Evolutionary conservation across 2,329 filamentous ascomycete genomes (phyloP).

Genomic region (Aspergillus tamarii): DNA sequence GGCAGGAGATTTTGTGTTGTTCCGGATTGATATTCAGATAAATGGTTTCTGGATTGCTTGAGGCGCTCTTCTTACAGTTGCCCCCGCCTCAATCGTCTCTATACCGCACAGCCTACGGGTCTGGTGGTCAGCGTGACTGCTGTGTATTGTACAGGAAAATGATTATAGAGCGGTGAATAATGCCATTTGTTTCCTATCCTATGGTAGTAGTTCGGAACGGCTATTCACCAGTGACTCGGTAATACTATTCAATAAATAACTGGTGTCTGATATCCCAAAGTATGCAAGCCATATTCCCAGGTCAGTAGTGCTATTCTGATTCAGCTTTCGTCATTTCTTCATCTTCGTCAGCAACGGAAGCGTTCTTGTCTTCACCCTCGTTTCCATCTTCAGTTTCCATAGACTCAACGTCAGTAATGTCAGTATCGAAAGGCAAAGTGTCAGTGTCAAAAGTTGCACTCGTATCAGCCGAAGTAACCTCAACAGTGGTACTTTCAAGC

Average conservation of each 20-base stretch:
- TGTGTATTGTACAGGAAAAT: constrained; percentile 26
- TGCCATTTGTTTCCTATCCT: constrained; percentile 4
- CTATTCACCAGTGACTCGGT: neutral
- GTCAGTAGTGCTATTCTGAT: neutral
- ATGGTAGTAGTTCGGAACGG: neutral
- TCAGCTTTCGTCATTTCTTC: neutral
- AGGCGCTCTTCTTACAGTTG: neutral
- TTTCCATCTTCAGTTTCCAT: neutral
- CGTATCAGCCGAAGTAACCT: neutral
- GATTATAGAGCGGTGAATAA: constrained; percentile 19
- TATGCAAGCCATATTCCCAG: neutral
- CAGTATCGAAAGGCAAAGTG: neutral
- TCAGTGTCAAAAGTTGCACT: neutral
- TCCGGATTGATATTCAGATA: neutral
- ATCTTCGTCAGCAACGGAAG: neutral
- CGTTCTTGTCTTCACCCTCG: neutral
- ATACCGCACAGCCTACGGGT: constrained; percentile 12
- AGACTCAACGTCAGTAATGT: neutral
- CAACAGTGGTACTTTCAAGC: neutral
- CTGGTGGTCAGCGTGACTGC: constrained; percentile 6
- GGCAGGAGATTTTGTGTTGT: neutral
- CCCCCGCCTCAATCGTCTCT: constrained; percentile 5
- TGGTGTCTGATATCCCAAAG: neutral
- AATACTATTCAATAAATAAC: neutral
- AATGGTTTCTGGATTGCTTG: neutral